Base-by-base conservation (phyloP, 2,329 filamentous ascomycete species). In the Botrytis aclada region DNA sequence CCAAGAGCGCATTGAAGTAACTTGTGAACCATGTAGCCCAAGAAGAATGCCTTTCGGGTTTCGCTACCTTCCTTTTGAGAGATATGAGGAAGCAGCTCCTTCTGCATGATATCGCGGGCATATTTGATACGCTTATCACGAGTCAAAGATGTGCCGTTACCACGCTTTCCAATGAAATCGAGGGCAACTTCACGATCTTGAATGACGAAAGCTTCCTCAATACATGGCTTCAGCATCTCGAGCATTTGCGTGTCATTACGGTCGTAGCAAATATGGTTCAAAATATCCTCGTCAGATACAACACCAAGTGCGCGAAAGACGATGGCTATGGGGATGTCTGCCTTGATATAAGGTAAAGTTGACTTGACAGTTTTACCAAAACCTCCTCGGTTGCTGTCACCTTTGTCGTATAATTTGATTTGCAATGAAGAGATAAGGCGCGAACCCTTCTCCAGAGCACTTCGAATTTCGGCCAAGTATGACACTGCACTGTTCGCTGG, bases 1-100 rank as follows among this genome's bases (percentile, higher is more conserved):
- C 96, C 97, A 65, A 99, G 88, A 71, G 95, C 93, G 81, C 95
- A 97, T 82, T 98, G 95, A 37, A 98, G 87, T 78, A 99, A 88
- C 81, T 96, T 93, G 83, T 99, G 95, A 64, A 98, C 93, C 95
- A 99, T 99, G 84, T 99, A 99, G 34, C 97, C 96, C 66, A 99
- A 86, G 87, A 98, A 99, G 84, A 97, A 99, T 3, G 97, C 96
- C 82, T 99, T 99, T 74, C 94, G 88, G 1, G 95, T 98, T 82
- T 98, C 95, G 78, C 94, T 97, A 41, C 96, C 96, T 82, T 98
- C 94, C 74, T 89, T 90, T 82, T 99, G 96, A 1, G 95, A 98
- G 75, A 99, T 98, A 80, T 99, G 96, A 37, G 96, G 97, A 64
- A 99, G 84, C 77, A 97, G 92, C 82, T 99, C 97, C 84, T 98